Evolutionary conservation across 495 filamentous ascomycete genomes (phyloP).

Genomic region (Hypoxylon rickii): DNA sequence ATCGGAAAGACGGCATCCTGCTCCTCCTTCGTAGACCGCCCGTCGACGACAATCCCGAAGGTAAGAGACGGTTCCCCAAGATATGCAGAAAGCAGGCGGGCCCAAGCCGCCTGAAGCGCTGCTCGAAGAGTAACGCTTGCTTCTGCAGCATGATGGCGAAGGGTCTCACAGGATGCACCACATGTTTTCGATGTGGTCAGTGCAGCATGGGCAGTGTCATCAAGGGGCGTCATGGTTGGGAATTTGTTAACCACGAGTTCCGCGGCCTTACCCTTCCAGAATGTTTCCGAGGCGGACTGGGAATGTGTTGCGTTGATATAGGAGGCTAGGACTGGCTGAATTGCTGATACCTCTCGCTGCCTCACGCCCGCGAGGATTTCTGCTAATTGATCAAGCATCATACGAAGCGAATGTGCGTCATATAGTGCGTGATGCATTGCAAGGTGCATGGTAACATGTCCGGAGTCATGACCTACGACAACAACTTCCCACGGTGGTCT

Average conservation of each 20-base stretch:
- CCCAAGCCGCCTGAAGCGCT: conserved; percentile 75
- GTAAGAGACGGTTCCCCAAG: conserved; percentile 68
- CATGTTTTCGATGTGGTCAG: conserved; percentile 48
- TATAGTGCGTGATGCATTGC: conserved; percentile 75
- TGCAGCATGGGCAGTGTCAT: conserved; percentile 42
- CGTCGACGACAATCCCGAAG: conserved; percentile 77
- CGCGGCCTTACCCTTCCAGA: conserved; percentile 64
- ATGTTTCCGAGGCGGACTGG: conserved; percentile 47
- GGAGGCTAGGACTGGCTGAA: conserved; percentile 51
- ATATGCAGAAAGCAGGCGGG: conserved; percentile 69
- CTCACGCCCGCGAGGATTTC: conserved; percentile 8
- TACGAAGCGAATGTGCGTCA: conserved; percentile 70
- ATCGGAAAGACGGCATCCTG: conserved; percentile 68
- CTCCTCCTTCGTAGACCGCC: conserved; percentile 60
- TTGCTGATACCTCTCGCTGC: conserved; percentile 16
- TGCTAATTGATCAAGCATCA: conserved; percentile 61
- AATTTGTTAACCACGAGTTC: conserved; percentile 64
- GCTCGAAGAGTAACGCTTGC: conserved; percentile 71
- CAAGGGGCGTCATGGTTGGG: conserved; percentile 69
- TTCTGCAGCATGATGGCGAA: conserved; percentile 58
- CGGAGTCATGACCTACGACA: conserved; percentile 18
- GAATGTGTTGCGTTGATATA: conserved; percentile 54
- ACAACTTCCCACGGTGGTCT: conserved; percentile 39
- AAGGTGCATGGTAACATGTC: conserved; percentile 49
- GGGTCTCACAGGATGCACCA: conserved; percentile 37